Base-by-base conservation (phyloP, 164 flowering plant species). In the Sextonia rubra region DNA sequence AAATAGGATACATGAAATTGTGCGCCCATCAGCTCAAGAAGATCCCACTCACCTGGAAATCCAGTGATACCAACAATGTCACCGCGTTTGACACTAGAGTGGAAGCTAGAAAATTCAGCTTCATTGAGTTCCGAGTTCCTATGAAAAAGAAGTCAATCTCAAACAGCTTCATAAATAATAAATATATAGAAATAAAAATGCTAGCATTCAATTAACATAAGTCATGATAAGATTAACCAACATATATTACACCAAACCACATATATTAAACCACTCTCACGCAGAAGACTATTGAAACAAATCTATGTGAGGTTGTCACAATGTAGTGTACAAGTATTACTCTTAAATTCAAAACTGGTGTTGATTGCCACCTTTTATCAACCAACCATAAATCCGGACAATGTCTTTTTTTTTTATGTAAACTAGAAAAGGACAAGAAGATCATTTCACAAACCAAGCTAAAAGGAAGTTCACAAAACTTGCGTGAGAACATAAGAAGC, bases 31-130 rank as follows among this genome's bases (percentile, higher is more conserved):
- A 32, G 49, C 11, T 4, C 25, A 23, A 27, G 27, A 29, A 0
- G n/a, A 69, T 15, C 23, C 52, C 60, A 61, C 75, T 55, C 71
- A 94, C 98, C 98, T 87, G 98, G 98, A 85, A 86, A 90, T 20
- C 98, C 98, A 56, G 77, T 67, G n/a, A 94, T 78, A 62, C 98
- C 98, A 81, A 94, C 95, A 77, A 92, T 82, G 80, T 94, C 98
- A 69, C 98, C 98, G 68, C 98, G 97, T 79, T 94, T 94, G 67
- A 92, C 93, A 69, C 84, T 81, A 69, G 87, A 74, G 75, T 94
- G 98, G 74, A 85, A 86, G 68, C 69, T 83, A 2, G 89, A 75
- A 76, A 94, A 94, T 62, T 90, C 93, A 68, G 82, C 84, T 73
- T 88, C 94, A 32, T 82, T 86, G 81, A 94, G 24, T 18, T 81